phyloP scores from a whole-genome alignment of 345 rosid genomes.

The Carallia brachiata region DNA sequence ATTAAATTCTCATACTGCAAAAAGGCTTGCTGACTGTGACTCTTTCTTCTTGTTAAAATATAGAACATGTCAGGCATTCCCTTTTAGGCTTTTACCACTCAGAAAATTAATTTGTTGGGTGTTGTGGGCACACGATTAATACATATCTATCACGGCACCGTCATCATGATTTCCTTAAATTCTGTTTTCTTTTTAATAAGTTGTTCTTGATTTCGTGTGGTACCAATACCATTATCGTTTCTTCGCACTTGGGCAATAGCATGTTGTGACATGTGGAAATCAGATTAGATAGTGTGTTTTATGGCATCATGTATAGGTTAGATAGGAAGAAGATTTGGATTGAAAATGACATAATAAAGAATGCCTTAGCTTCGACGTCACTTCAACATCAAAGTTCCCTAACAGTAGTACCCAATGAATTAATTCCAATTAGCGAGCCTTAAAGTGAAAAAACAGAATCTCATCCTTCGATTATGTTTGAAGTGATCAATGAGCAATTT shows the following conservation, averaged over 20 bases:
- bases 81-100: too few relatives aligned
- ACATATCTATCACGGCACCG: slow-evolving; percentile 4
- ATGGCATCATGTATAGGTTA: background rate
- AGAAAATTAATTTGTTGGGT: background rate
- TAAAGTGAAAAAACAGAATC: too few relatives aligned
- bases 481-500: slow-evolving; percentile 6
- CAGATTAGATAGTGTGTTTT: background rate
- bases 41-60: too few relatives aligned
- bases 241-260: background rate
- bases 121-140: background rate
- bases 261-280: background rate
- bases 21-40: too few relatives aligned
- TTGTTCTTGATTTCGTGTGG: too few relatives aligned
- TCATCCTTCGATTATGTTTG: background rate
- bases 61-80: too few relatives aligned
- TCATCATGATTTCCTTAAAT: background rate
- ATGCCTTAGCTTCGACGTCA: slow-evolving; percentile 32
- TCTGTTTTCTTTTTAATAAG: too few relatives aligned
- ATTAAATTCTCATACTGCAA: too few relatives aligned
- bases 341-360: slow-evolving; percentile 9
- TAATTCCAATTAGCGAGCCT: background rate
- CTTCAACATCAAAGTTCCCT: slow-evolving; percentile 21
- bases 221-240: background rate
- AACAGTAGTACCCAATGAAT: background rate
- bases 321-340: background rate